phyloP scores from a whole-genome alignment of 1,284 basidiomycete genomes.

The Sporisorium reilianum region DNA sequence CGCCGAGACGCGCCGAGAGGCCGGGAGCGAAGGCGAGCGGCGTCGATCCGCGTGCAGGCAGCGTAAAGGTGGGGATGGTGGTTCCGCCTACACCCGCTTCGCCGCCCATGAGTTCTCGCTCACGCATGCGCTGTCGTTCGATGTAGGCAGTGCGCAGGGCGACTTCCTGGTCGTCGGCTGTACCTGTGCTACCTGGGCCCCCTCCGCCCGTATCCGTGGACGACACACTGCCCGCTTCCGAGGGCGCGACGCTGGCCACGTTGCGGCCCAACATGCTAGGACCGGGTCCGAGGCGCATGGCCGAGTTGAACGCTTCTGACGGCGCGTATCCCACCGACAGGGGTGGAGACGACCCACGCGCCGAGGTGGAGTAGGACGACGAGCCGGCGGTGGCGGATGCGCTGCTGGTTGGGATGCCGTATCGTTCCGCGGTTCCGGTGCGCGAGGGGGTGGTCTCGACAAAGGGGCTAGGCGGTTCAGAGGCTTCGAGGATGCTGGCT shows the following conservation, averaged over 20 bases:
- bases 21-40: slow-evolving; percentile 45
- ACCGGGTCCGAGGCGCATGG: slow-evolving; percentile 31
- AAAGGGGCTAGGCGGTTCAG: slow-evolving; percentile 43
- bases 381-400: slow-evolving; percentile 51
- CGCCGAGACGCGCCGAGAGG: slow-evolving; percentile 38
- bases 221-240: slow-evolving; percentile 59
- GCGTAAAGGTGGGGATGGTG: slow-evolving; percentile 37
- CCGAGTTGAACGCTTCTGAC: slow-evolving; percentile 33
- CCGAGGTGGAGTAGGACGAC: slow-evolving; percentile 33
- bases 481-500: slow-evolving; percentile 41
- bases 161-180: slow-evolving; percentile 55
- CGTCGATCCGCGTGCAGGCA: slow-evolving; percentile 37
- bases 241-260: slow-evolving; percentile 53
- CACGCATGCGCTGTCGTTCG: slow-evolving; percentile 63
- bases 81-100: slow-evolving; percentile 62
- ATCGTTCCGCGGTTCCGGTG: slow-evolving; percentile 18
- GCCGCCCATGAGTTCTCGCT: slow-evolving; percentile 59
- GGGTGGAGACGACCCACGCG: slow-evolving; percentile 28
- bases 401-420: slow-evolving; percentile 33
- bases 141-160: slow-evolving; percentile 54
- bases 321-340: slow-evolving; percentile 34
- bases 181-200: slow-evolving; percentile 33
- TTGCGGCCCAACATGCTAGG: slow-evolving; percentile 50
- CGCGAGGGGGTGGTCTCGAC: slow-evolving; percentile 35
- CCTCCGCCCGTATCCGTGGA: slow-evolving; percentile 46